Conservation (phyloP, 495 filamentous ascomycete species). For the Hypoxylon fragiforme region DNA sequence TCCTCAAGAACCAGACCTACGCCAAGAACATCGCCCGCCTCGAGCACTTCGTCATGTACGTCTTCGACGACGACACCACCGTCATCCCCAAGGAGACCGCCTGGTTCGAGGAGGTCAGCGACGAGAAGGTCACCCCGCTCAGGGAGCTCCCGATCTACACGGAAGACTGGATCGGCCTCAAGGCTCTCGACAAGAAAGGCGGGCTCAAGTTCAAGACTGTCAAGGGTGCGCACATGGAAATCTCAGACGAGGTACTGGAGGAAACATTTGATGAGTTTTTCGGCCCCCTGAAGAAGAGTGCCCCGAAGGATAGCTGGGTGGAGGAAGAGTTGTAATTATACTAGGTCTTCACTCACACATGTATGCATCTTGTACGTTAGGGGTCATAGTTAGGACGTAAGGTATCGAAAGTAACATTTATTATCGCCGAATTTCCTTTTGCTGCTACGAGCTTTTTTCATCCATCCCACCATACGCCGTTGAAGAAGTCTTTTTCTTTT, state of each 20-base stretch:
- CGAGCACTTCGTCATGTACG: slow-evolving; percentile 82
- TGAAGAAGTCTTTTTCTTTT: too few relatives aligned
- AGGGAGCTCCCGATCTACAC: slow-evolving; percentile 74
- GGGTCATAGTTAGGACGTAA: slow-evolving; percentile 9
- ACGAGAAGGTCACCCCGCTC: slow-evolving; percentile 66
- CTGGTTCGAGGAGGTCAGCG: slow-evolving; percentile 89
- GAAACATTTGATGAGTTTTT: slow-evolving; percentile 75
- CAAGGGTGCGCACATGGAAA: slow-evolving; percentile 81
- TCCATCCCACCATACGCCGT: slow-evolving; percentile 21
- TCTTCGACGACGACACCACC: slow-evolving; percentile 85
- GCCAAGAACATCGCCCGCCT: slow-evolving; percentile 68
- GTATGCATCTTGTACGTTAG: too few relatives aligned
- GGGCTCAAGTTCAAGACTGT: slow-evolving; percentile 72
- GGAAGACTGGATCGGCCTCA: slow-evolving; percentile 94
- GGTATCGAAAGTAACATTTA: slow-evolving; percentile 5
- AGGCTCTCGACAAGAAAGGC: slow-evolving; percentile 75
- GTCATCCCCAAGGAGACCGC: slow-evolving; percentile 89
- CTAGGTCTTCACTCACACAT: too few relatives aligned
- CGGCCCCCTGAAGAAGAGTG: slow-evolving; percentile 49
- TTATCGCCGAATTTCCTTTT: too few relatives aligned
- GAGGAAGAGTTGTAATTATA: slow-evolving; percentile 31
- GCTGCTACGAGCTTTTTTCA: slow-evolving; percentile 10
- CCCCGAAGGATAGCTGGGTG: slow-evolving; percentile 20
- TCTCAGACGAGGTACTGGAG: slow-evolving; percentile 67
- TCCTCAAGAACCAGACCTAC: slow-evolving; percentile 72